Conservation (phyloP, 306 rosid species). For the Nissolia schottii region DNA sequence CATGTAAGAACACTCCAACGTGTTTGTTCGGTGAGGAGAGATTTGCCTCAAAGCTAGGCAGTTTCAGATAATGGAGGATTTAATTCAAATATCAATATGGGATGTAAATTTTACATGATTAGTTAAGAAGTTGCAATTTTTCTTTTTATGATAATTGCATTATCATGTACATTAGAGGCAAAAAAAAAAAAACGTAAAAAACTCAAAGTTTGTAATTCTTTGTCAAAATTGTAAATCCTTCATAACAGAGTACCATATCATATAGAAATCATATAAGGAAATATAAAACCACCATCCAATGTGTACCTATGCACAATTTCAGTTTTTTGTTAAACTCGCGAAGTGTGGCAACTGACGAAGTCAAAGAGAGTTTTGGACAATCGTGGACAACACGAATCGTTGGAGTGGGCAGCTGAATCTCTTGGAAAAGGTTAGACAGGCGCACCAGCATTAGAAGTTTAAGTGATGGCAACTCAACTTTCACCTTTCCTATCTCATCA, state of each 20-base stretch:
- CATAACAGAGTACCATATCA: background rate
- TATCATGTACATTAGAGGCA: background rate
- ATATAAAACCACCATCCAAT: background rate
- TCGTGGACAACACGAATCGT: background rate
- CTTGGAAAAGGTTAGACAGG: slow-evolving; percentile 3
- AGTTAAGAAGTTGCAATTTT: too few relatives aligned
- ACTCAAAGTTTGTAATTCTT: background rate
- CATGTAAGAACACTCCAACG: background rate
- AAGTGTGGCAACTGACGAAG: background rate
- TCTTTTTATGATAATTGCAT: too few relatives aligned
- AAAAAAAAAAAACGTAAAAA: background rate
- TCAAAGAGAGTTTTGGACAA: slow-evolving; percentile 10
- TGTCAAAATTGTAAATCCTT: too few relatives aligned
- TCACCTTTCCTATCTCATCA: background rate
- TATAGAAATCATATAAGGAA: too few relatives aligned
- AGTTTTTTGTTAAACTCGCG: background rate
- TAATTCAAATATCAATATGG: too few relatives aligned
- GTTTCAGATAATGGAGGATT: background rate
- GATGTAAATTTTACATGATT: too few relatives aligned
- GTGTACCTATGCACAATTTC: background rate
- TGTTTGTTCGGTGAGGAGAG: too few relatives aligned
- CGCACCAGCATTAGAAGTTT: background rate
- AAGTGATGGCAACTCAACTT: slow-evolving; percentile 16
- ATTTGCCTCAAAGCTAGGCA: too few relatives aligned
- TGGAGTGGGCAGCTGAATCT: background rate